These are phyloP conservation scores for Plantago major DNA, from an alignment of 257 asterid species.

Conservation along the genomic window DNA sequence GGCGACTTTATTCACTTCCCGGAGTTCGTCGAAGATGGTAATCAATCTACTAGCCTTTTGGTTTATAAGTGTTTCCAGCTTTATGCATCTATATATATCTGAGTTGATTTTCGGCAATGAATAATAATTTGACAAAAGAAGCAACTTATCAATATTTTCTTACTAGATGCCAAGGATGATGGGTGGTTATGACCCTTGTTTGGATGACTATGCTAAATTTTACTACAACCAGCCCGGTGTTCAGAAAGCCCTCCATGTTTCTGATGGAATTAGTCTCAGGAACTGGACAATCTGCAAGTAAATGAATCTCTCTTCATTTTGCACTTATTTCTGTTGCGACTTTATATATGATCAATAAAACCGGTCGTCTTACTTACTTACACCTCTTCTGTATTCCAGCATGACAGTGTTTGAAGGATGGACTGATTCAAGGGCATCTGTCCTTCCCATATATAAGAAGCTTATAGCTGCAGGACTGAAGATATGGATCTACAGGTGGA, in stretches of 20 bases:
- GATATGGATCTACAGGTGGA: conserved; percentile 86
- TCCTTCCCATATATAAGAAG: conserved; percentile 79
- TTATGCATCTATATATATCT: background rate
- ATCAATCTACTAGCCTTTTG: background rate
- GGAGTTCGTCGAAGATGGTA: conserved; percentile 55
- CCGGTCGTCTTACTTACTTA: background rate
- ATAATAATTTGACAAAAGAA: background rate
- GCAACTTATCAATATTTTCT: background rate
- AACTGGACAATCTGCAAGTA: conserved; percentile 95
- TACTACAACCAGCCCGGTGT: conserved; percentile 71
- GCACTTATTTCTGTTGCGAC: background rate
- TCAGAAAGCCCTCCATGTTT: conserved; percentile 80
- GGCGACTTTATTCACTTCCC: conserved; percentile 30
- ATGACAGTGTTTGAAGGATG: conserved; percentile 57
- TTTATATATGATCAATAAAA: background rate
- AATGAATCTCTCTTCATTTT: conserved; percentile 3
- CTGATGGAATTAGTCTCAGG: conserved; percentile 44
- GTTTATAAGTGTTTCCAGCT: background rate
- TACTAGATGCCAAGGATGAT: conserved; percentile 65
- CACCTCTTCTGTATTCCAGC: conserved; percentile 33
- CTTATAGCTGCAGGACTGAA: conserved; percentile 69
- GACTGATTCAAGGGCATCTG: conserved; percentile 55
- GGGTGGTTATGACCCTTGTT: conserved; percentile 90
- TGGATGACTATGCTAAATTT: conserved; percentile 62
- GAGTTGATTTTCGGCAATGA: background rate